phyloP scores from a whole-genome alignment of 768 basidiomycete genomes.

The Mycena olivaceomarginata region DNA sequence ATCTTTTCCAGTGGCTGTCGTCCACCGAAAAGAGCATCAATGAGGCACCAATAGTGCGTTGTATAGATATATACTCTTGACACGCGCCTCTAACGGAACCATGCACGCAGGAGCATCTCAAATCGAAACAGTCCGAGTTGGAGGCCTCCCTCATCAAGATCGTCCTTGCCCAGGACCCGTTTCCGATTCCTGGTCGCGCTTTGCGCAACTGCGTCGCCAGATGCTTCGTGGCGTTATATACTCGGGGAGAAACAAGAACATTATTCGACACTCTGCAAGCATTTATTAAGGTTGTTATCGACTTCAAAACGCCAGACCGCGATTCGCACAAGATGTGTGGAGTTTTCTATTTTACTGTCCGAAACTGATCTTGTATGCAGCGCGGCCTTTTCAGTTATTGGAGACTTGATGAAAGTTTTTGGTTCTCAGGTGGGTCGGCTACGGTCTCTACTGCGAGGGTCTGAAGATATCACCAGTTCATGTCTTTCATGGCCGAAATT shows the following conservation, averaged over 20 bases:
- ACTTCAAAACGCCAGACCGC: conserved; percentile 79
- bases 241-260: conserved; percentile 87
- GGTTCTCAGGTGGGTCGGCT: conserved; percentile 84
- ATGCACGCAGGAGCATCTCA: conserved; percentile 77
- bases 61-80: background rate
- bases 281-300: conserved; percentile 84
- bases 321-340: conserved; percentile 82
- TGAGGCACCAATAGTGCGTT: conserved; percentile 71
- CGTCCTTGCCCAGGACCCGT: conserved; percentile 76
- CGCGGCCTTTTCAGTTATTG: conserved; percentile 90
- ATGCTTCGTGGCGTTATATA: conserved; percentile 86
- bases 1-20: conserved; percentile 90
- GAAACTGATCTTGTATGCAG: conserved; percentile 59
- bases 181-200: conserved; percentile 92
- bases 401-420: conserved; percentile 90
- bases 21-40: conserved; percentile 76
- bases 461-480: conserved; percentile 73
- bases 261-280: conserved; percentile 92
- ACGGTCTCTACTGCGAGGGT: background rate
- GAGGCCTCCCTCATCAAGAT: conserved; percentile 82
- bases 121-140: conserved; percentile 75
- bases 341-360: background rate
- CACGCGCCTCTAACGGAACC: conserved; percentile 10
- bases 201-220: conserved; percentile 86
- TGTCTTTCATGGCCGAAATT: conserved; percentile 97